Evolutionary conservation across 2,329 filamentous ascomycete species (phyloP).

Genomic region (Periconia sp.): DNA sequence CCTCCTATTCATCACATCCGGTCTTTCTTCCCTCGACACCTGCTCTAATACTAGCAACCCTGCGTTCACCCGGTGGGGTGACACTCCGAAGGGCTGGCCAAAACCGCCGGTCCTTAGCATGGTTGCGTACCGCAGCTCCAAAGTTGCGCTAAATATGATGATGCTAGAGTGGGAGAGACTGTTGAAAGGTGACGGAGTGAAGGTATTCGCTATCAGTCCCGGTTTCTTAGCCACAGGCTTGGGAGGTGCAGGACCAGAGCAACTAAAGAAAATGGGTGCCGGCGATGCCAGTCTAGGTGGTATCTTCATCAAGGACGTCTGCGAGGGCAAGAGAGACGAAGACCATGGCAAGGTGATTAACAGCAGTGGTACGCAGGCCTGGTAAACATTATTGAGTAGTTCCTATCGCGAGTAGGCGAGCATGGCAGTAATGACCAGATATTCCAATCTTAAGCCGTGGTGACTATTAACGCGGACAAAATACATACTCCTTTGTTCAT

Average conservation of each 20-base stretch:
- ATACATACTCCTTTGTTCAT: too few species aligned
- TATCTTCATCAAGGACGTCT: constrained; percentile 45
- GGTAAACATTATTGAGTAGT: constrained; percentile 35
- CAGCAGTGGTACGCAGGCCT: constrained; percentile 45
- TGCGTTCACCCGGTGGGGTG: constrained; percentile 26
- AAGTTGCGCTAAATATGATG: constrained; percentile 57
- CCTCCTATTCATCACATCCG: constrained; percentile 49
- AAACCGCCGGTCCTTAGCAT: constrained; percentile 40
- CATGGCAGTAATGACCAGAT: too few species aligned
- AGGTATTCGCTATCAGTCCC: constrained; percentile 55
- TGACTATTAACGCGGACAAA: too few species aligned
- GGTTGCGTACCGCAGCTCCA: constrained; percentile 50
- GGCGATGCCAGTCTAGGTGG: constrained; percentile 45
- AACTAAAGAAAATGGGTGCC: constrained; percentile 47
- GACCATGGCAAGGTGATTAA: constrained; percentile 47
- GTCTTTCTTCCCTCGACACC: constrained; percentile 46
- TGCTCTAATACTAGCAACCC: constrained; percentile 30
- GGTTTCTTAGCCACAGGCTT: constrained; percentile 56
- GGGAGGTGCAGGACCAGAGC: constrained; percentile 40
- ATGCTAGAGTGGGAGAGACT: constrained; percentile 55
- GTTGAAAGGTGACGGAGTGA: constrained; percentile 54
- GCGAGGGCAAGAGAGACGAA: constrained; percentile 48
- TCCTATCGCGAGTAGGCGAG: too few species aligned
- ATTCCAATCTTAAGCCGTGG: too few species aligned
- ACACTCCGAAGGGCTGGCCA: constrained; percentile 54